A percentile compares a stretch with the other conserved stretches of the same genome.
These are phyloP conservation scores for Apiotrichum porosum DNA, from an alignment of 1,284 basidiomycete species.

Conservation along the genomic window DNA sequence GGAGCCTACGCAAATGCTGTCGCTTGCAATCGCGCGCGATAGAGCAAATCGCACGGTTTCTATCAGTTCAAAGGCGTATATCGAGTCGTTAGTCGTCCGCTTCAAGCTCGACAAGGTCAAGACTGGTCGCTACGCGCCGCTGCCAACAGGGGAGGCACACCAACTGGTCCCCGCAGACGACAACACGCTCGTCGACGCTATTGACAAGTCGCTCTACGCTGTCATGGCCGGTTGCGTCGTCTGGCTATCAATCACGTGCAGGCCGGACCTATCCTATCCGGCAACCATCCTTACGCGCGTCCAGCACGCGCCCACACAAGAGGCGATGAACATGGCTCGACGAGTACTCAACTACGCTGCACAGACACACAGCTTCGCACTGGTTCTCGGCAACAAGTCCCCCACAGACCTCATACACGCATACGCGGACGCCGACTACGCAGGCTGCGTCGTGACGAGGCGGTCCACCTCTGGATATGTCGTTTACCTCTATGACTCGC, in stretches of 20 bases:
- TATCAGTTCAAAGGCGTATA: too few species aligned
- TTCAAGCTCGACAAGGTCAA: too few species aligned
- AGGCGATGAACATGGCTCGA: slow-evolving; percentile 50
- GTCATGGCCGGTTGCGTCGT: slow-evolving; percentile 31
- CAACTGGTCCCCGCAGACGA: too few species aligned
- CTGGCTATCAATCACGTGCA: slow-evolving; percentile 22
- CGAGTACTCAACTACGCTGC: slow-evolving; percentile 51
- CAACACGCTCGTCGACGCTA: too few species aligned
- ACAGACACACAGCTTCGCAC: slow-evolving; percentile 29
- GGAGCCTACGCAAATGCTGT: too few species aligned
- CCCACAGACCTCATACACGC: neutral
- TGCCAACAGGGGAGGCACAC: too few species aligned
- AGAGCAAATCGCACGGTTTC: too few species aligned
- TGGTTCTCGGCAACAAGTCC: slow-evolving; percentile 35
- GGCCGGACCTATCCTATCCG: slow-evolving; percentile 33
- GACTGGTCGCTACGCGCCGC: too few species aligned
- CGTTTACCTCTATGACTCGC: slow-evolving; percentile 36
- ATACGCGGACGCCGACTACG: slow-evolving; percentile 3
- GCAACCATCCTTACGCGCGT: slow-evolving; percentile 24
- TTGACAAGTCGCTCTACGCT: too few species aligned
- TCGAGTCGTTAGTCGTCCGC: too few species aligned
- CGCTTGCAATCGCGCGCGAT: too few species aligned
- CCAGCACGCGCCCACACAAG: slow-evolving; percentile 8
- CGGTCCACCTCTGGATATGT: slow-evolving; percentile 49
- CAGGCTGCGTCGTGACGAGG: slow-evolving; percentile 1